A percentile compares a stretch with the other conserved stretches of the same genome.
Conservation (phyloP, 257 asterid genomes). For the Solanum verrucosum region DNA sequence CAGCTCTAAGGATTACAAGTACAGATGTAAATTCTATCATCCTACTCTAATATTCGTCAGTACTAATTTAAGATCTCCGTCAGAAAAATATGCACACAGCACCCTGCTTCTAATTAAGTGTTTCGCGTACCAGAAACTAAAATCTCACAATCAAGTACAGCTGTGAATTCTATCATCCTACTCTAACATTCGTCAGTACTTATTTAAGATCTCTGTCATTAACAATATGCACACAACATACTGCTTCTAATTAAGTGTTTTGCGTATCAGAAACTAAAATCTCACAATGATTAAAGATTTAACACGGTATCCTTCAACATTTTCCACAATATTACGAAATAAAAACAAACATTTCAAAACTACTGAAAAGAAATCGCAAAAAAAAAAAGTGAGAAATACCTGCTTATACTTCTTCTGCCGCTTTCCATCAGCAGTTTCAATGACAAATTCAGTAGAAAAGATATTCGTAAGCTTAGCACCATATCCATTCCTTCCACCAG, state of each 20-base stretch:
- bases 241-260: neutral
- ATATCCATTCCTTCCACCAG: constrained; percentile 94
- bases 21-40: neutral
- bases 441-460: constrained; percentile 77
- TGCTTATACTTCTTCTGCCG: constrained; percentile 82
- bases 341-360: neutral
- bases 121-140: neutral
- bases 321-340: neutral
- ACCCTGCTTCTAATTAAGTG: neutral
- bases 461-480: constrained; percentile 96
- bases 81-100: neutral
- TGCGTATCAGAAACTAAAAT: neutral
- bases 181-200: neutral
- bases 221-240: neutral
- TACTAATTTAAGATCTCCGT: neutral
- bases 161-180: neutral
- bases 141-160: neutral
- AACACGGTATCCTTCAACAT: neutral
- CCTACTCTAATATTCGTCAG: neutral
- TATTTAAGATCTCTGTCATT: neutral
- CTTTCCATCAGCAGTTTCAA: constrained; percentile 91
- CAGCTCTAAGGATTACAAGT: neutral
- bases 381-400: constrained; percentile 23
- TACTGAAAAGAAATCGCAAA: neutral
- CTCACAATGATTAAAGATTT: neutral